Base-by-base conservation (phyloP, 108 stramenopile genomes). In the Schizochytrium sp. region DNA sequence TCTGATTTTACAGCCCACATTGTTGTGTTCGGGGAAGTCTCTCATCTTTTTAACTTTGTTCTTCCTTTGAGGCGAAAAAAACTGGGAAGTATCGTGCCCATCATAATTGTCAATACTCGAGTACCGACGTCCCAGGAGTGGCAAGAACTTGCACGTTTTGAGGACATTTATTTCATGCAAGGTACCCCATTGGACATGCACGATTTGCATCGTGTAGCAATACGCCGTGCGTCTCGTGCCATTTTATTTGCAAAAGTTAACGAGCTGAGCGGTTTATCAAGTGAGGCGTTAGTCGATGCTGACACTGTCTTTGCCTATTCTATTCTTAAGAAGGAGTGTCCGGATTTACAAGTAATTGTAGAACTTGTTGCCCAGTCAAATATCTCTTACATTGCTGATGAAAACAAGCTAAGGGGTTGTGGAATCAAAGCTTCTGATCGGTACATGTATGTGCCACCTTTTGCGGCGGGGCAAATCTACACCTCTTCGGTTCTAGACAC, bases 271-370 rank as follows among this genome's bases (percentile, higher is more conserved):
- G 38, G 28, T 7, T 10, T 49, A 5, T 17, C 47, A 5, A 55
- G 76, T 40, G 76, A 83, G 28, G 76, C 76, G 15, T 40, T 83
- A n/a, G 76, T 83, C 15, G 76, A 83, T 83, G 76, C 76, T 5
- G 76, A 83, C 53, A 38, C 76, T 49, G 53, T 83, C 5, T 83
- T 83, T 42, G 76, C 76, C 2, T 83, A 83, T 28, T 83, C 76
- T 5, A 83, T 83, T 53, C 19, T 83, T 28, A 13, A 17, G 28
- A 83, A 83, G 40, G 76, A 83, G 45, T 55, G 53, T 5, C 76
- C 76, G 28, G 53, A 83, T 56, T 46, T 83, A 40, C 76, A 83
- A 55, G 40, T 83, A 2, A 55, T 38, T 38, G 28, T 83, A n/a
- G 76, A 83, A 53, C 47, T 83, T n/a, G 5, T 40, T 53, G 53